Evolutionary conservation across 257 asterid species (phyloP), one percentile per base, ranked within the genome.

Genomic region (Cinchona pubescens): DNA sequence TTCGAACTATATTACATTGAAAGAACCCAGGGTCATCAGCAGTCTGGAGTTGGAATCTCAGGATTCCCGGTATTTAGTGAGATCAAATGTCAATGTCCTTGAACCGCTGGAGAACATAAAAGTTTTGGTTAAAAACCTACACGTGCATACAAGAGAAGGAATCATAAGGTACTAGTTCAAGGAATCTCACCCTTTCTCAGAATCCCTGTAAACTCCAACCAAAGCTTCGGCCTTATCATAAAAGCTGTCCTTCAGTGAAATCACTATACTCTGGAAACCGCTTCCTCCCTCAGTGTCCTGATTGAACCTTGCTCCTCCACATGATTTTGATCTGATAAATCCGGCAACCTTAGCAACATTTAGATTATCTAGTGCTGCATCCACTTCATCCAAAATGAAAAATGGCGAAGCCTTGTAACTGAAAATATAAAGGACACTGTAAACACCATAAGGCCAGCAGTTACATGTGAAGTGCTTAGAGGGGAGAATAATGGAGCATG

Each of bases 331-430:
- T 84, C 94, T 90, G 69, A 95, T 90, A 73, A 95, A 95, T 84
- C 99, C 91, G 67, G 99, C 99, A 35, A 95, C 96, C 83, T 95
- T 95, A 76, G 98, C 98, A 14, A 95, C 99, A 76, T 95, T 95
- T 67, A 92, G 75, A 81, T 92, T 95, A 70, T 95, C 99, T 76
- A 95, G 77, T 25, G 99, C 99, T 73, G 99, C 99, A 82, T 95
- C 99, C 81, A 95, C 99, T 91, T 95, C 99, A 55, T 95, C 99
- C 88, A 95, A 78, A 83, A 95, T 95, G 73, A 91, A 92, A 85
- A 95, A 95, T 18, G 99, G 99, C 12, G 99, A 95, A 16, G 99
- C 98, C 88, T 83, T 90, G 83, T 89, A 95, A 84, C 99, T 95
- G 98, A 74, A 84, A 78, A 80, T 62, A 56, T 63, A 66, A 64